Base-by-base conservation (phyloP, 345 rosid species). In the Euphorbia lathyris region DNA sequence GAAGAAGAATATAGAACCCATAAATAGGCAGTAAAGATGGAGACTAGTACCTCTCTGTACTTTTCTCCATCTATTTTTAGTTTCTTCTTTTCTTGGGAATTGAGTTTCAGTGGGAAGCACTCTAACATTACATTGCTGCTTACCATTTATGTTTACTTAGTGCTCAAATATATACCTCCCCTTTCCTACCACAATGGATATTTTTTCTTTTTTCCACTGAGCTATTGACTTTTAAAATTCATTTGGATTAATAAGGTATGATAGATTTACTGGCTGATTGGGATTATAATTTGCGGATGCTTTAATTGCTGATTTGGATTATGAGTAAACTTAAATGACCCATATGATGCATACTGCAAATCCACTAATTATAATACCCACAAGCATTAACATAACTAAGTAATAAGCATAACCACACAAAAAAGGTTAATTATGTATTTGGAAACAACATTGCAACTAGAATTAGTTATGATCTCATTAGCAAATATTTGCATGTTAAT, bases 41-140 rank as follows among this genome's bases (percentile, higher is more conserved):
- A 56, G 70, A 61, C 5, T 17, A 42, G 50, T 63, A 68, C 48
- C 62, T 36, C 61, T 6, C 10, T 68, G 36, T 53, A 56, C 51
- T 32, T 53, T 36, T 53, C 47, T 22, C 9, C 34, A 17, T 55
- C 19, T 56, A 10, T 11, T 30, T 20, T 27, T 42, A 26, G 7
- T 57, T 29, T 32, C 9, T 17, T 60, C 32, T 19, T 7, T 7
- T 19, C 13, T 59, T 19, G 63, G 63, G 63, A 59, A 59, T 19
- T 16, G 22, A 59, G 22, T 55, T 55, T n/a, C 52, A 43, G 53
- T 64, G 67, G 67, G 58, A 20, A 7, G 56, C 56, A 51, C 25
- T 51, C 25, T 9, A 22, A 22, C 58, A 3, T 55, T 55, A 22
- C 58, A 3, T 55, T 55, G 58, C 4, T 55, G 27, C 58, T 55